Evolutionary conservation across 768 basidiomycete genomes (phyloP).

Genomic region (Phlegmacium glaucopus): DNA sequence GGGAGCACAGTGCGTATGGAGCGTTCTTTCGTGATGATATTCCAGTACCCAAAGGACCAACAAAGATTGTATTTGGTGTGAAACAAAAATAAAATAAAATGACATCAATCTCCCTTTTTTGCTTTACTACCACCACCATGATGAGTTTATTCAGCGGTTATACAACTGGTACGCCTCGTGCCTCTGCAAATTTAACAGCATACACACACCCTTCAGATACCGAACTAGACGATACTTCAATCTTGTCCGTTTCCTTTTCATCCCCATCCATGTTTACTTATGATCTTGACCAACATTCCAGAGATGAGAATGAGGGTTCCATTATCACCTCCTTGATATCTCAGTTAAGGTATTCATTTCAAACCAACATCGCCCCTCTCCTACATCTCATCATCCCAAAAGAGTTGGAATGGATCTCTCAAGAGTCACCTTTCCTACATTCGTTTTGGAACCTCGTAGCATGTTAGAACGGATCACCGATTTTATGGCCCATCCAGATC

Average conservation of each 20-base stretch:
- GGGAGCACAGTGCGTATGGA: constrained; percentile 86
- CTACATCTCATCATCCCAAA: constrained; percentile 7
- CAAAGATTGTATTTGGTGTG: constrained; percentile 67
- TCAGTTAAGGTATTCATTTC: constrained; percentile 62
- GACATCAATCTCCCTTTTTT: constrained; percentile 4
- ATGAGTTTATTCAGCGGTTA: constrained; percentile 76
- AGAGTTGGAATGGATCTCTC: constrained; percentile 97
- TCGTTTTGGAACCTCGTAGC: constrained; percentile 94
- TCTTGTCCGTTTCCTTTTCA: constrained; percentile 59
- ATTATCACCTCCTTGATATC: constrained; percentile 85
- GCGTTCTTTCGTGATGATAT: constrained; percentile 78
- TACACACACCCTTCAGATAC: constrained; percentile 64
- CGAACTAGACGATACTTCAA: constrained; percentile 86
- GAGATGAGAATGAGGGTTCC: constrained; percentile 93
- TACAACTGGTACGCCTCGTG: constrained; percentile 61
- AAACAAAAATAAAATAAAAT: not conserved
- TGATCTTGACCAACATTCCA: constrained; percentile 40
- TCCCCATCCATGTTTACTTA: constrained; percentile 21
- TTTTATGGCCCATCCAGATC: constrained; percentile 98
- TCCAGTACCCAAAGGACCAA: constrained; percentile 56
- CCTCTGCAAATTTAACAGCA: constrained; percentile 53
- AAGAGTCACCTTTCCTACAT: constrained; percentile 90
- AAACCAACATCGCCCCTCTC: constrained; percentile 14
- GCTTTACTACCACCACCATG: constrained; percentile 41
- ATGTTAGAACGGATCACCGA: constrained; percentile 99